Evolutionary conservation across 2,329 filamentous ascomycete species (phyloP), one percentile per base, ranked within the genome.

Genomic region (Cercospora zeina): DNA sequence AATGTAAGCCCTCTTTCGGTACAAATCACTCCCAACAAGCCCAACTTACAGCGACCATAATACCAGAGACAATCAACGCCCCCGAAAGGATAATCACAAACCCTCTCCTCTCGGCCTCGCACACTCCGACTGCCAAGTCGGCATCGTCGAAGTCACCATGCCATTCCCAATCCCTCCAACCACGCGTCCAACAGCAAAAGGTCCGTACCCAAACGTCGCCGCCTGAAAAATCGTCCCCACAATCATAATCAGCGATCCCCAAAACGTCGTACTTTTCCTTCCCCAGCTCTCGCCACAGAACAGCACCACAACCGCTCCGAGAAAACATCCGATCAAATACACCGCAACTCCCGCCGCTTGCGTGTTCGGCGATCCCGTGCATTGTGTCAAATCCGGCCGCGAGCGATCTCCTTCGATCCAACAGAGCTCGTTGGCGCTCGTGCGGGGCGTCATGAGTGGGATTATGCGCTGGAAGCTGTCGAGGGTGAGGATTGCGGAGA

Each of bases 21-120:
- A 83, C 80, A 59, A 75, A 77, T 2, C 14, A 6, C 8, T 39
- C 14, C 36, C 14, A 16, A 14, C 10, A 16, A 6, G 13, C 8
- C 14, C 21, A 14, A 57, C 54, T 76, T 95, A 96, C 73, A 97
- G 93, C 3, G 93, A 91, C 45, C 93, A 92, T 47, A 93, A 96
- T 71, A 79, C 79, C 62, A 78, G 78, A 21, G 76, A 54, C 50
- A 54, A 54, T 79, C 66, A 79, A 78, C 61, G 78, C 78, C 42
- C 78, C 77, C 34, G 78, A 76, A 9, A 80, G 77, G 76, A 80
- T 79, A 62, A 80, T 77, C 68, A 80, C 77, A 76, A n/a, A 78
- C 77, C 50, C 50, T 63, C 77, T 72, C n/a, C 77, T 73, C 64
- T 81, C 0, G 76, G 75, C 64, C 75, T n/a, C 77, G 81, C 81